phyloP scores from a whole-genome alignment of 495 filamentous ascomycete genomes.

The Neurospora sp. region DNA sequence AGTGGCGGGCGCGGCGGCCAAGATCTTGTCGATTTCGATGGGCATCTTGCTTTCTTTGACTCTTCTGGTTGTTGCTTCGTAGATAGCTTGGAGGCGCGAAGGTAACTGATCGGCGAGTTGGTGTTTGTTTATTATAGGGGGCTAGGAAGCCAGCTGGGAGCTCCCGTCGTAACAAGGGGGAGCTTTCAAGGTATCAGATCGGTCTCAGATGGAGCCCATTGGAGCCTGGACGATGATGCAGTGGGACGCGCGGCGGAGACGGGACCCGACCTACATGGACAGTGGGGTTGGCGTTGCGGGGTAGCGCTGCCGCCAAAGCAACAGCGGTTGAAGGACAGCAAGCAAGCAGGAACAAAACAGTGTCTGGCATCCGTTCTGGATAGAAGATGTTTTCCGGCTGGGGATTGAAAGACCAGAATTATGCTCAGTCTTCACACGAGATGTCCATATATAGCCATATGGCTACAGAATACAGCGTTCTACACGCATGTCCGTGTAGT shows the following conservation, averaged over 20 bases:
- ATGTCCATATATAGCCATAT: neutral
- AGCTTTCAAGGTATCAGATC: neutral
- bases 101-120: neutral
- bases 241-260: neutral
- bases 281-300: neutral
- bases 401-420: too few species aligned
- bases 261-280: neutral
- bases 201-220: neutral
- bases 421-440: too few species aligned
- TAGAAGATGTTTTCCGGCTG: neutral
- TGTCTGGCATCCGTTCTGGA: neutral
- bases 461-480: neutral
- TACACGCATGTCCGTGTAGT: neutral
- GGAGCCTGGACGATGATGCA: neutral
- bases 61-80: neutral
- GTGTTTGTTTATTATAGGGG: neutral
- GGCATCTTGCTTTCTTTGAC: constrained; percentile 27
- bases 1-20: constrained; percentile 59
- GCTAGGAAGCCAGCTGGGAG: neutral
- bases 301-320: neutral
- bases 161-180: neutral
- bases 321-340: neutral
- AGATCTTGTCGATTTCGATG: constrained; percentile 43
- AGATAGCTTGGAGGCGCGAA: constrained; percentile 5
- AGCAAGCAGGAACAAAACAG: neutral